Evolutionary conservation across 2,329 filamentous ascomycete genomes (phyloP), one percentile per base, ranked within the genome.

Genomic region (Colletotrichum liaoningense): DNA sequence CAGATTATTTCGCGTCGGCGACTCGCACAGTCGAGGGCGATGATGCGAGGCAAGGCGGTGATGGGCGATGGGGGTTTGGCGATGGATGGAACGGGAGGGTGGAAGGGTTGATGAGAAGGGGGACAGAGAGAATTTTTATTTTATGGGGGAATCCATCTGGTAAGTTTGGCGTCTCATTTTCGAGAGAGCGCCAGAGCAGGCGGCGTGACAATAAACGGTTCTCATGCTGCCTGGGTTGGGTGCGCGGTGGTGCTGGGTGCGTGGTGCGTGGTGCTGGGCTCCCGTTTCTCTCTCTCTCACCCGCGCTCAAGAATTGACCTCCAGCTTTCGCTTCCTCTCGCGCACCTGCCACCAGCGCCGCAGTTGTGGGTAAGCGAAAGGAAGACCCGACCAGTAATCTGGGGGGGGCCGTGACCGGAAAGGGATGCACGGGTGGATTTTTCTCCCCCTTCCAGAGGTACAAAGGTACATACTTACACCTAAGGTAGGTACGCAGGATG

Each of bases 101-200:
- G 74, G 75, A 74, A 59, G 66, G 52, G 58, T 71, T 70, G 68
- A 72, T 66, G 73, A 63, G 67, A 73, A 67, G 72, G 73, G 72
- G 75, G 76, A 72, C 55, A 65, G 69, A 69, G 73, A 72, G 72
- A 74, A 73, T 74, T 75, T 77, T 77, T 76, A 77, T 78, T 78
- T 80, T 82, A 81, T 81, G 80, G 81, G 81, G 80, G 80, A 77
- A 77, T 79, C 78, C 81, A 80, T 82, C 78, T 78, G 78, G 74
- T 73, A 75, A 70, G 79, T 79, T 81, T 81, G 80, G 80, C 80
- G 80, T 81, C 80, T 81, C 80, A 81, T 81, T 81, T 81, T 76
- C 65, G 71, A 71, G 58, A 65, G 66, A 75, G 73, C 69, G 75
- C 73, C 75, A 67, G 67, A 73, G 70, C 70, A 74, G 75, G 75